Evolutionary conservation across 805 yeast genomes (phyloP).

Genomic region (Metschnikowia aberdeeniae): DNA sequence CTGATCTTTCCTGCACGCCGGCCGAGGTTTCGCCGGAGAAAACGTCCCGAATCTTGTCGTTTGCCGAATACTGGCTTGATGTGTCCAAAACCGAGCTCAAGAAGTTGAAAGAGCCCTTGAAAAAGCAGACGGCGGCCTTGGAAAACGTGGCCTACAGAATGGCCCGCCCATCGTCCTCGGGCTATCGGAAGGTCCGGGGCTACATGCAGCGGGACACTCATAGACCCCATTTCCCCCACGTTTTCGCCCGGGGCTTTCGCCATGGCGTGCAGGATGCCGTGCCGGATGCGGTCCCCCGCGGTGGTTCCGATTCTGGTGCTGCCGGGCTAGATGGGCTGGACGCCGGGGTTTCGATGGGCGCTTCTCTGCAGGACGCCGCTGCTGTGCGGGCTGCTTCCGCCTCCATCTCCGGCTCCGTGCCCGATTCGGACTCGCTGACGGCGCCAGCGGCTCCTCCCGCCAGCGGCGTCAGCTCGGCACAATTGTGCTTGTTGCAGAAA

Average conservation of each 20-base stretch:
- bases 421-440: no score
- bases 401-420: no score
- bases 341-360: no score
- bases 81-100: conserved; percentile 1
- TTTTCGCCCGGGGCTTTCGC: background rate
- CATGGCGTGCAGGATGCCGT: background rate
- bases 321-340: no score
- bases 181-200: background rate
- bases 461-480: background rate
- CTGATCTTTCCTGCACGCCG: background rate
- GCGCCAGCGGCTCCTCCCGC: conserved; percentile 1
- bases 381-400: no score
- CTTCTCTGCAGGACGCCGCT: no score
- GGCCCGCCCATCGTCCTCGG: conserved; percentile 1
- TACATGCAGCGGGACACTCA: conserved; percentile 1
- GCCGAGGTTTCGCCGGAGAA: background rate
- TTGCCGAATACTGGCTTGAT: conserved; percentile 2
- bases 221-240: background rate
- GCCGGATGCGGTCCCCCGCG: no score
- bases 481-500: conserved; percentile 1
- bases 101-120: conserved; percentile 5
- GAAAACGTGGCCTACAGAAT: conserved; percentile 1
- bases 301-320: no score
- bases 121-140: background rate
- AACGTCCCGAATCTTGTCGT: background rate